Evolutionary conservation across 2,329 filamentous ascomycete species (phyloP).

Genomic region (Aspergillus udagawae): DNA sequence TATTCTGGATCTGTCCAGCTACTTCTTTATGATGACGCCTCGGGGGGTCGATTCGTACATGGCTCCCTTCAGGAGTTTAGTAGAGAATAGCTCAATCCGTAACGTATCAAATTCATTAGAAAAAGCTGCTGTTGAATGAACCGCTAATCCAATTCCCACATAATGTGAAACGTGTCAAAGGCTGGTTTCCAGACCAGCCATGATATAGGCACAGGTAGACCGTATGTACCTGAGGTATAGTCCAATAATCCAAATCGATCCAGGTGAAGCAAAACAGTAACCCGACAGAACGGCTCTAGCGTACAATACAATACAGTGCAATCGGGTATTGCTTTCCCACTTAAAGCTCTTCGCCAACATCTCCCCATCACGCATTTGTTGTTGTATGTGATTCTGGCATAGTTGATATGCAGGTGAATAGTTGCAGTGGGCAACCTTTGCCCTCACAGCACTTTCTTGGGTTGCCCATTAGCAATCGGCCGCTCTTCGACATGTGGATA

Average conservation of each 20-base stretch:
- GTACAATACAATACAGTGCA: neutral
- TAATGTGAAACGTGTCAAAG: slow-evolving; percentile 3
- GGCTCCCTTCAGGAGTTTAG: neutral
- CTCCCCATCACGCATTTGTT: neutral
- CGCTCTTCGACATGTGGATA: slow-evolving; percentile 56
- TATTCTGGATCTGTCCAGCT: slow-evolving; percentile 15
- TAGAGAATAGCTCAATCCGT: neutral
- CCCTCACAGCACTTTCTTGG: slow-evolving; percentile 4
- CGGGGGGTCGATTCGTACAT: neutral
- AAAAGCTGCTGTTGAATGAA: slow-evolving; percentile 3
- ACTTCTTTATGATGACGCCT: neutral
- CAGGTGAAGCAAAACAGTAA: neutral
- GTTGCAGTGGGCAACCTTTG: neutral
- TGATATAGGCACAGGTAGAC: neutral
- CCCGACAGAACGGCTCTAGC: neutral
- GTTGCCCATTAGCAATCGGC: slow-evolving; percentile 20
- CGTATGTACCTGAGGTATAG: neutral
- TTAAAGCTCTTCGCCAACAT: neutral
- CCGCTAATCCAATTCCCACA: slow-evolving; percentile 13
- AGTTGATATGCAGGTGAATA: slow-evolving; percentile 11
- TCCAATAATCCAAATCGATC: neutral
- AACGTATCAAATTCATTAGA: neutral
- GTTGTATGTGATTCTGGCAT: slow-evolving; percentile 2
- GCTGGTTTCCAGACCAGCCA: neutral
- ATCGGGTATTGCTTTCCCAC: neutral